Conservation (phyloP, 2,329 filamentous ascomycete species). For the Botryotinia calthae region DNA sequence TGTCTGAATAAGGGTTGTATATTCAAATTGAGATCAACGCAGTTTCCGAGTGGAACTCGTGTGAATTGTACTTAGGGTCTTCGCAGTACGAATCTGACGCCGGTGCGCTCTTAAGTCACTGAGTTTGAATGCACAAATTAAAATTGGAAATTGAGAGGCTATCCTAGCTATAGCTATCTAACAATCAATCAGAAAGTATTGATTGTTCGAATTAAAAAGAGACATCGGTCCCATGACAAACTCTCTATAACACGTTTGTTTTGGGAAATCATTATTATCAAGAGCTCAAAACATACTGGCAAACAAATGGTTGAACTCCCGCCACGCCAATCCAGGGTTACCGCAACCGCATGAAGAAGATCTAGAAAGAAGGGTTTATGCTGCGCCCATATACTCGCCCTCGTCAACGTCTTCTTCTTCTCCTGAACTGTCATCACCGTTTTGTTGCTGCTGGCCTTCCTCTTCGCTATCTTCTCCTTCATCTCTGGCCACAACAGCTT, state of each 20-base stretch:
- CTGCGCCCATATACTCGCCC: neutral
- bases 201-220: neutral
- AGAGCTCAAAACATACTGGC: neutral
- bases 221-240: neutral
- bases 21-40: neutral
- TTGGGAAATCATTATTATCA: neutral
- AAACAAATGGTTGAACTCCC: neutral
- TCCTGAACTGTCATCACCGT: neutral
- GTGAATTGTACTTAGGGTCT: too few relatives aligned
- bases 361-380: neutral
- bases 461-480: neutral
- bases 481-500: neutral
- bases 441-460: neutral
- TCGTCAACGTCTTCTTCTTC: neutral
- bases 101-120: neutral
- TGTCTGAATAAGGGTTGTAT: neutral
- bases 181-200: neutral
- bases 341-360: neutral
- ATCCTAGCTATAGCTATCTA: neutral
- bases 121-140: neutral
- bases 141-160: neutral
- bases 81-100: neutral
- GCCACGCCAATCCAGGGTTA: neutral
- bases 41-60: neutral
- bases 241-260: neutral